Evolutionary conservation across 73 alveolate genomes (phyloP).

Genomic region (Paramecium pentaurelia): DNA sequence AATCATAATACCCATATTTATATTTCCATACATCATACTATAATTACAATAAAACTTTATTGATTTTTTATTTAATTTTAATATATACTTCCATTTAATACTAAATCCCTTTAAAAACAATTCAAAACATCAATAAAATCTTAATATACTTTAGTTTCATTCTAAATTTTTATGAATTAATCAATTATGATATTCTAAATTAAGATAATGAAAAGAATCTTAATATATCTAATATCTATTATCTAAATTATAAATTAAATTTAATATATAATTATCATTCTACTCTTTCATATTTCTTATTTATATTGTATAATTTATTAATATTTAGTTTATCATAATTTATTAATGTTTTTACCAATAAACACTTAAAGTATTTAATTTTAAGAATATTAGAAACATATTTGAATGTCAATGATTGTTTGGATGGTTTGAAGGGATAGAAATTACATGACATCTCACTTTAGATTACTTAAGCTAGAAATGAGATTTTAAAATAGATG

Average conservation of each 20-base stretch:
- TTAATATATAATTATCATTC: too few species aligned
- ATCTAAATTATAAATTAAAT: too few species aligned
- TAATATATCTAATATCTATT: too few species aligned
- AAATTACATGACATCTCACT: neutral
- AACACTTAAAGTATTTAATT: neutral
- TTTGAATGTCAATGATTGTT: neutral
- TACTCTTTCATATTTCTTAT: neutral
- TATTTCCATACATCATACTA: neutral
- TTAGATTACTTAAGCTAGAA: neutral
- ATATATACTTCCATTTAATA: neutral
- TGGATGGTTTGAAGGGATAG: neutral
- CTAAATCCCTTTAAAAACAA: neutral
- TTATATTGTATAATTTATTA: neutral
- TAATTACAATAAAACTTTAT: neutral
- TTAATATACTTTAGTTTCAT: too few species aligned
- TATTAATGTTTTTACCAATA: slow-evolving; percentile 12
- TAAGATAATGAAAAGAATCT: too few species aligned
- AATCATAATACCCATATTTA: neutral
- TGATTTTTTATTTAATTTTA: neutral
- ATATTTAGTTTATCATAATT: neutral
- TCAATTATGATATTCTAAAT: too few species aligned
- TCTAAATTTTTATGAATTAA: neutral
- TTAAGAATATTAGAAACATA: neutral
- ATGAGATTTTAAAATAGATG: neutral
- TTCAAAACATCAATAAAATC: neutral